A percentile compares a stretch with the other conserved stretches of the same genome.
Evolutionary conservation across 192 early-diverging fungal species (phyloP).

Genomic region (Podila clonocystis): DNA sequence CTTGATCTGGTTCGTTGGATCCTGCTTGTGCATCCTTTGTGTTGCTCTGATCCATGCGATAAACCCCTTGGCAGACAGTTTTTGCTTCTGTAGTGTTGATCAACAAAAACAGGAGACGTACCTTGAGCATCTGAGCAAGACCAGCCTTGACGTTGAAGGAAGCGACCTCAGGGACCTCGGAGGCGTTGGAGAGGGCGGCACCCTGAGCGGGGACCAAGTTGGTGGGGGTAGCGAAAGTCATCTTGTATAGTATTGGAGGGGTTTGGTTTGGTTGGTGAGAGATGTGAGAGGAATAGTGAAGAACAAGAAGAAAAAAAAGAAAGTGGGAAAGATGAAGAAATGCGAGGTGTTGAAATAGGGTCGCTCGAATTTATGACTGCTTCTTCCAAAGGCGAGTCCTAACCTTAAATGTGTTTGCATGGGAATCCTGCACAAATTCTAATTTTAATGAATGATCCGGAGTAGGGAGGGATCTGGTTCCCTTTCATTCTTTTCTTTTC

Average conservation of each 20-base stretch:
- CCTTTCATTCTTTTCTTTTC: neutral
- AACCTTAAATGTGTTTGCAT: neutral
- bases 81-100: neutral
- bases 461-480: neutral
- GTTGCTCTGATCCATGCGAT: too few species aligned
- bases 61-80: too few species aligned
- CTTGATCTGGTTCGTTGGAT: too few species aligned
- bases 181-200: constrained; percentile 28
- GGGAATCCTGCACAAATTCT: neutral
- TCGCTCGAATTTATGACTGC: neutral
- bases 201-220: constrained; percentile 54
- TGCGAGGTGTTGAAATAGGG: neutral
- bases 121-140: constrained; percentile 98
- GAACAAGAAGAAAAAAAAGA: constrained; percentile 10
- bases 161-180: constrained; percentile 50
- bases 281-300: constrained; percentile 2
- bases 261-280: neutral
- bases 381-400: neutral
- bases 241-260: constrained; percentile 8
- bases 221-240: constrained; percentile 57
- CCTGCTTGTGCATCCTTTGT: too few species aligned
- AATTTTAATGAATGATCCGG: neutral
- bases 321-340: neutral
- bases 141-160: constrained; percentile 93
- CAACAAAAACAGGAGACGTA: constrained; percentile 33